These are phyloP conservation scores for Pyrus hybrid DNA, from an alignment of 331 rosid genomes.

Conservation along the genomic window DNA sequence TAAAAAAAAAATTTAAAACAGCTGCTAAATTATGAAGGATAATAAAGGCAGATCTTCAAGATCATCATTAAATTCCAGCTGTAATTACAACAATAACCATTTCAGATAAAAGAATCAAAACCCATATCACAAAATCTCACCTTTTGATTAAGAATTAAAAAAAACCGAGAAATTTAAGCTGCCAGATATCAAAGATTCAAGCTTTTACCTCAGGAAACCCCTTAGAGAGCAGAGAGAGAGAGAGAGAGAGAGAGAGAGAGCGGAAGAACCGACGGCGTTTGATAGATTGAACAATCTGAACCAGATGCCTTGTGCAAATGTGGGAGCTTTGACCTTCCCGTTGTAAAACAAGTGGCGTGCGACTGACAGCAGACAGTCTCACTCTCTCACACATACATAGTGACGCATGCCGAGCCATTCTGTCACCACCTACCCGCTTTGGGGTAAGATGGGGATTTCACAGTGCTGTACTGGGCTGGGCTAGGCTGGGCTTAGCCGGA, in stretches of 20 bases:
- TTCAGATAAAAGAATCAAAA: background rate
- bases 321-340: background rate
- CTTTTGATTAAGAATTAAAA: background rate
- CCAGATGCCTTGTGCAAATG: no score
- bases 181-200: background rate
- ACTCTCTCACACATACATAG: background rate
- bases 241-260: background rate
- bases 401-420: background rate
- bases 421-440: background rate
- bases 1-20: background rate
- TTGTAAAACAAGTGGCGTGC: background rate
- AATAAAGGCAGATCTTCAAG: background rate
- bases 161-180: background rate
- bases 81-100: no score
- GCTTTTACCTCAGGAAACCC: slow-evolving; percentile 52
- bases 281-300: background rate
- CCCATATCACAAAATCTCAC: background rate
- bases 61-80: background rate
- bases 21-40: background rate
- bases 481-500: background rate
- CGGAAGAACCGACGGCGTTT: background rate
- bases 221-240: background rate
- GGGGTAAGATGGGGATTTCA: slow-evolving; percentile 7
- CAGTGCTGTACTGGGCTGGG: no score
- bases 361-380: background rate